Percentiles rank a stretch among this genome's conserved stretches.
phyloP scores from a whole-genome alignment of 2,329 filamentous ascomycete species.

The Talaromyces atroroseus region DNA sequence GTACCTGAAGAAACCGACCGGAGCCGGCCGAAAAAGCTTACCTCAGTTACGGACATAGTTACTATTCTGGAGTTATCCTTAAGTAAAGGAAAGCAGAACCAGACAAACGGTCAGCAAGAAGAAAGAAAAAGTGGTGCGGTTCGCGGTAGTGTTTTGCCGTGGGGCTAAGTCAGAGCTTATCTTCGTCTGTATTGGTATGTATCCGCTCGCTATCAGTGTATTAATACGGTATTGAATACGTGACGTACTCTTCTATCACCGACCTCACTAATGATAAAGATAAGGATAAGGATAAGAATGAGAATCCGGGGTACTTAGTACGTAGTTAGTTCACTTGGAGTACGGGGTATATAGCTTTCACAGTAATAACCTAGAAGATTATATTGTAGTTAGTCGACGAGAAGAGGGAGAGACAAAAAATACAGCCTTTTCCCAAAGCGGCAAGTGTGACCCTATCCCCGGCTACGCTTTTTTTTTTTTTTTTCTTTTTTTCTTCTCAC shows the following conservation, averaged over 20 bases:
- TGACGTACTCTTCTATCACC: neutral
- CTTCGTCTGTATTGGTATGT: neutral
- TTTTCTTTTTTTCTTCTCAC: too few relatives aligned
- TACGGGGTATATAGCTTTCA: neutral
- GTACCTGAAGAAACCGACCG: conserved; percentile 1
- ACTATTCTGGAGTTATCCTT: neutral
- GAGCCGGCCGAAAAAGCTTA: conserved; percentile 10
- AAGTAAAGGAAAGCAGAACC: neutral
- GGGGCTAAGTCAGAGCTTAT: neutral
- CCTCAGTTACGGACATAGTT: neutral
- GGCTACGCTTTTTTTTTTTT: too few relatives aligned
- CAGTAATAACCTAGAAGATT: too few relatives aligned
- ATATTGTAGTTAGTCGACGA: neutral
- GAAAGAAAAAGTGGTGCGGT: neutral
- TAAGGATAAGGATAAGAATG: neutral
- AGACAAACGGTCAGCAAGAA: neutral
- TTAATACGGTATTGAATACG: neutral
- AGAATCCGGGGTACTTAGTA: neutral
- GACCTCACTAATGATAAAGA: neutral
- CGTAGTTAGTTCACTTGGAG: neutral
- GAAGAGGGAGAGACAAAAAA: neutral
- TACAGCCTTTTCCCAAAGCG: conserved; percentile 6
- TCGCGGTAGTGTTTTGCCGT: neutral
- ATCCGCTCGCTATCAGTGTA: neutral
- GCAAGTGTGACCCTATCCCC: conserved; percentile 14